Evolutionary conservation across 1,284 basidiomycete species (phyloP).

Genomic region (Tilletiopsis washingtonensis): DNA sequence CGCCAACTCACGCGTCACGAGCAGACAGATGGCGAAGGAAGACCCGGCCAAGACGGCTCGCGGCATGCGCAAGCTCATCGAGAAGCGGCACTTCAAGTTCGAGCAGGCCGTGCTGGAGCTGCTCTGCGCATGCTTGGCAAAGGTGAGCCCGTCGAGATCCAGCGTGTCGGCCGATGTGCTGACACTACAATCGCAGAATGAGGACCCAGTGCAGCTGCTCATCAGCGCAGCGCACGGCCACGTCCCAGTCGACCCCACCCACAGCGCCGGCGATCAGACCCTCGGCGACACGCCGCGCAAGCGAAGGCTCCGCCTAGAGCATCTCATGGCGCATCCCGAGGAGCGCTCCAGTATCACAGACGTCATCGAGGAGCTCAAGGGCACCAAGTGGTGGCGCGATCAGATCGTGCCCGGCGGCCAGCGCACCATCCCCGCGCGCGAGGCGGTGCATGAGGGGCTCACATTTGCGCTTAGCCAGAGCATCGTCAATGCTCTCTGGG

Average conservation of each 20-base stretch:
- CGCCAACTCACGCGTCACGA: no score
- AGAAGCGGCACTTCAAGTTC: slow-evolving; percentile 42
- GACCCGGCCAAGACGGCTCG: background rate
- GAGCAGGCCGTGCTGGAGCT: slow-evolving; percentile 40
- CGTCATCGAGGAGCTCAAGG: slow-evolving; percentile 33
- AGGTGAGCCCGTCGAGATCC: slow-evolving; percentile 8
- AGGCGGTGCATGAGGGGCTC: slow-evolving; percentile 21
- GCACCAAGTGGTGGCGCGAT: slow-evolving; percentile 41
- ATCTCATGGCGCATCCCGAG: slow-evolving; percentile 31
- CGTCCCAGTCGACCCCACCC: slow-evolving; percentile 33
- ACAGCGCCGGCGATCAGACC: slow-evolving; percentile 11
- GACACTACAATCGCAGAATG: slow-evolving; percentile 1
- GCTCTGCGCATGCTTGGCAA: slow-evolving; percentile 29
- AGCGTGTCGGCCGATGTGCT: slow-evolving; percentile 3
- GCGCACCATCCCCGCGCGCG: slow-evolving; percentile 27
- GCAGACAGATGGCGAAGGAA: no score
- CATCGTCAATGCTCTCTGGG: slow-evolving; percentile 57
- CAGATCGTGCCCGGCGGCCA: slow-evolving; percentile 44
- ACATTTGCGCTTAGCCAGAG: slow-evolving; percentile 41
- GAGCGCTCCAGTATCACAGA: slow-evolving; percentile 26
- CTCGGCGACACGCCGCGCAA: slow-evolving; percentile 29
- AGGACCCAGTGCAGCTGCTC: slow-evolving; percentile 38
- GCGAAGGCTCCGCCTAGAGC: slow-evolving; percentile 35
- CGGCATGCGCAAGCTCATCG: slow-evolving; percentile 38
- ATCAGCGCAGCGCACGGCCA: slow-evolving; percentile 37